phyloP scores from a whole-genome alignment of 2,329 filamentous ascomycete species.

The Elsinoe fawcettii region DNA sequence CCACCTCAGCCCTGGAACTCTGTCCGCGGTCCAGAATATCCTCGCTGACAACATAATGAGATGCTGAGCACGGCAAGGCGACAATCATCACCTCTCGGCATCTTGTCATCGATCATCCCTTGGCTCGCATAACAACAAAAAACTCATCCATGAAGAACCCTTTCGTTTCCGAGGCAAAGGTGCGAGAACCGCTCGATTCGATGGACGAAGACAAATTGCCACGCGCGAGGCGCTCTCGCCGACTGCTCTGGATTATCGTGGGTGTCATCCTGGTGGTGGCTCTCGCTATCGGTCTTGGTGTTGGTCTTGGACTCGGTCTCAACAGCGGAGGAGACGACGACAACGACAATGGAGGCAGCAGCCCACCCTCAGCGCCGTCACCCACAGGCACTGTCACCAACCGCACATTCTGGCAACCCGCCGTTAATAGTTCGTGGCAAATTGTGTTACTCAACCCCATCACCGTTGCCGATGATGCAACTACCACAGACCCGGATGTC shows the following conservation, averaged over 20 bases:
- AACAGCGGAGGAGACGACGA: slow-evolving; percentile 9
- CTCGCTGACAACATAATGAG: slow-evolving; percentile 11
- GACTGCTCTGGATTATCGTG: slow-evolving; percentile 9
- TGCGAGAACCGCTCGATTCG: not conserved
- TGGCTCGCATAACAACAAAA: not conserved
- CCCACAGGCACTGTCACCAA: slow-evolving; percentile 15
- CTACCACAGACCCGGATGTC: slow-evolving; percentile 42
- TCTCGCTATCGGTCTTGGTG: slow-evolving; percentile 17
- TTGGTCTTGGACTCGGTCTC: slow-evolving; percentile 17
- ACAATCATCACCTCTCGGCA: not conserved
- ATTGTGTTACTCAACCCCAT: slow-evolving; percentile 48
- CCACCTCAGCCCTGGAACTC: slow-evolving; percentile 5
- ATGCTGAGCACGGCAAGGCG: not conserved
- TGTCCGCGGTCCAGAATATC: slow-evolving; percentile 2
- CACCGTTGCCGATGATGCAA: slow-evolving; percentile 27
- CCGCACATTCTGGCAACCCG: slow-evolving; percentile 43
- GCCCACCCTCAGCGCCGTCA: not conserved
- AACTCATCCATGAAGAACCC: slow-evolving; percentile 3
- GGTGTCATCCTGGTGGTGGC: slow-evolving; percentile 15
- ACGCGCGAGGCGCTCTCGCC: slow-evolving; percentile 3
- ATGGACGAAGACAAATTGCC: slow-evolving; percentile 1
- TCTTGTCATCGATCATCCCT: not conserved
- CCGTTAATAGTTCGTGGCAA: slow-evolving; percentile 50
- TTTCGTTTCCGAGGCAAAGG: not conserved
- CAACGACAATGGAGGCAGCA: not conserved